Evolutionary conservation across 305 asterid genomes (phyloP).

Genomic region (Solanum hybrid): DNA sequence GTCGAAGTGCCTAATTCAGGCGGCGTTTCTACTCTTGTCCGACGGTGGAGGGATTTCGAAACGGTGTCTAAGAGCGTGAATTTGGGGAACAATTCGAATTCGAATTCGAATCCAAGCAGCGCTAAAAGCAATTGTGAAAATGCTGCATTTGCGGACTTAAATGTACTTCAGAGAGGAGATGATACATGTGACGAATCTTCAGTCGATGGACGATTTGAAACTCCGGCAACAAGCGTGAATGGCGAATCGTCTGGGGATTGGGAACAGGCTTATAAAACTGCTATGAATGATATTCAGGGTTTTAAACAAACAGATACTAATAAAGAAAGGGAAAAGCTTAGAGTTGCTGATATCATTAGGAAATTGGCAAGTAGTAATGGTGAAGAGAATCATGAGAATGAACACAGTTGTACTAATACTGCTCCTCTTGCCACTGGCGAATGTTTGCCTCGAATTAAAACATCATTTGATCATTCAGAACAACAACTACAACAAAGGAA

Average conservation of each 20-base stretch:
- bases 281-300: slow-evolving; percentile 21
- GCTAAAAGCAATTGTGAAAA: neutral
- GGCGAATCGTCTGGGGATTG: slow-evolving; percentile 32
- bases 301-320: slow-evolving; percentile 35
- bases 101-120: neutral
- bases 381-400: slow-evolving; percentile 24
- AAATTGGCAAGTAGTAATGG: slow-evolving; percentile 33
- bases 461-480: slow-evolving; percentile 31
- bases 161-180: neutral
- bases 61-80: slow-evolving; percentile 25
- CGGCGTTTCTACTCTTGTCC: slow-evolving; percentile 77
- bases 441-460: slow-evolving; percentile 32
- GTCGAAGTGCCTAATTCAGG: slow-evolving; percentile 27
- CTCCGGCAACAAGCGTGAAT: slow-evolving; percentile 20
- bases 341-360: slow-evolving; percentile 63
- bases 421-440: neutral
- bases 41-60: slow-evolving; percentile 65
- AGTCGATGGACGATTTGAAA: slow-evolving; percentile 10
- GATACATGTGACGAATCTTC: slow-evolving; percentile 16
- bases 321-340: slow-evolving; percentile 54
- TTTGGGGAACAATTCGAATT: slow-evolving; percentile 4
- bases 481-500: slow-evolving; percentile 1
- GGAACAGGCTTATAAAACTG: slow-evolving; percentile 45
- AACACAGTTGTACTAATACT: neutral
- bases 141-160: neutral